Percentiles rank a stretch among this genome's conserved stretches.
Evolutionary conservation across 2,329 filamentous ascomycete genomes (phyloP).

Genomic region (Ascochyta pisi): DNA sequence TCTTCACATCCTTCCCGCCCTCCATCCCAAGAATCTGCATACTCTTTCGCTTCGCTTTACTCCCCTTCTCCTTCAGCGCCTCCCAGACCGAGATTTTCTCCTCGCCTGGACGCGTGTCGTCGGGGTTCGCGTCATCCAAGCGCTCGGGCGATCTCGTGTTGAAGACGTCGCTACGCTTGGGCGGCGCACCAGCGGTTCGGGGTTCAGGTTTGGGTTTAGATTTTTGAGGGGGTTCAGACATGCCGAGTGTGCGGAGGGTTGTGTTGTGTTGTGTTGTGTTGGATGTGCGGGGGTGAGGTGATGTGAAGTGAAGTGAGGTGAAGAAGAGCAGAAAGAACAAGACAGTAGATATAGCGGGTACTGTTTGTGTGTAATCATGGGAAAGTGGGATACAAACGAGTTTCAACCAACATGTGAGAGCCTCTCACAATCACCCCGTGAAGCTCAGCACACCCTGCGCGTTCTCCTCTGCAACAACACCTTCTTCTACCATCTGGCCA

Average conservation of each 20-base stretch:
- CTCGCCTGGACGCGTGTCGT: neutral
- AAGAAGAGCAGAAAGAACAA: neutral
- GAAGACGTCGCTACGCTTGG: constrained; percentile 2
- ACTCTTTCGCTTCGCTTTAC: neutral
- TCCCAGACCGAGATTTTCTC: constrained; percentile 1
- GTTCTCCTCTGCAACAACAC: constrained; percentile 49
- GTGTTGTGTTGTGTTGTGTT: neutral
- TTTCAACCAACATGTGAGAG: neutral
- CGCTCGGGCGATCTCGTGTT: neutral
- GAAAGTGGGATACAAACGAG: neutral
- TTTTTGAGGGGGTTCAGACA: neutral
- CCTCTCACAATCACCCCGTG: constrained; percentile 1
- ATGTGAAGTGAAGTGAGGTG: neutral
- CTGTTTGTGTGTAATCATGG: neutral
- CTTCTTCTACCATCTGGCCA: constrained; percentile 62
- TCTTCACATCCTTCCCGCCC: neutral
- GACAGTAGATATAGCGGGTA: neutral
- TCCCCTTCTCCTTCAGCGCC: neutral
- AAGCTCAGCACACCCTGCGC: constrained; percentile 28
- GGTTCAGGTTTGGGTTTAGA: neutral
- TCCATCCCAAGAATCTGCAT: neutral
- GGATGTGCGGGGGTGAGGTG: neutral
- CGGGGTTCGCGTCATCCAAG: neutral
- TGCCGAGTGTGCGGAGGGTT: neutral
- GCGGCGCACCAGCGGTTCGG: constrained; percentile 4